A percentile compares a stretch with the other conserved stretches of the same genome.
These are phyloP conservation scores for Penicillium lividum DNA, from an alignment of 495 filamentous ascomycete species.

Conservation along the genomic window DNA sequence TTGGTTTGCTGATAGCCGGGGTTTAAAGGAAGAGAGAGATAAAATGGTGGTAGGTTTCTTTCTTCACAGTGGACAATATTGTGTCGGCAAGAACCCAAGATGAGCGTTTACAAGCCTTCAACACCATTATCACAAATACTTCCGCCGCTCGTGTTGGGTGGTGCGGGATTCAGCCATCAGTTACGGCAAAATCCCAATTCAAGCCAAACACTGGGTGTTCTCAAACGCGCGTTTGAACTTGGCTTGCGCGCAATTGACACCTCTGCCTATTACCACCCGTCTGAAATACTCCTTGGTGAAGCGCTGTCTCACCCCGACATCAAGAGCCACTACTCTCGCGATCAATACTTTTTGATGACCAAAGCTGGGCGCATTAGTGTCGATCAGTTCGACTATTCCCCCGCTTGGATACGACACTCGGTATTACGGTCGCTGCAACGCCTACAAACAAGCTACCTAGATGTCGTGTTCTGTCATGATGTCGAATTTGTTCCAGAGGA, in stretches of 20 bases:
- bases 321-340: conserved; percentile 47
- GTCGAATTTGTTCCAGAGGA: conserved; percentile 59
- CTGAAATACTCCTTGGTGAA: conserved; percentile 73
- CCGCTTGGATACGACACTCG: conserved; percentile 52
- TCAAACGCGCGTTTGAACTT: conserved; percentile 66
- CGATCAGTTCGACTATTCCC: conserved; percentile 58
- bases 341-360: conserved; percentile 57
- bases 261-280: conserved; percentile 88
- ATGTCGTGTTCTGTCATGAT: conserved; percentile 68
- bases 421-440: conserved; percentile 51
- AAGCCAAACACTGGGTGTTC: conserved; percentile 68
- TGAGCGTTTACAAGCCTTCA: conserved; percentile 8
- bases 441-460: conserved; percentile 56
- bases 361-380: conserved; percentile 58
- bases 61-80: not conserved
- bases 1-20: not conserved
- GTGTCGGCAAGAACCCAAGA: not conserved
- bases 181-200: conserved; percentile 68
- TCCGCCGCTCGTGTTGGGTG: conserved; percentile 67
- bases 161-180: conserved; percentile 84
- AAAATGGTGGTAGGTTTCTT: not conserved
- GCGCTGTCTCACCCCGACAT: conserved; percentile 62
- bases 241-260: conserved; percentile 84
- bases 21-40: not conserved
- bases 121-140: conserved; percentile 19